Percentiles rank a stretch among this genome's conserved stretches.
These are phyloP conservation scores for Primulina eburnea DNA, from an alignment of 257 asterid species.

Conservation along the genomic window DNA sequence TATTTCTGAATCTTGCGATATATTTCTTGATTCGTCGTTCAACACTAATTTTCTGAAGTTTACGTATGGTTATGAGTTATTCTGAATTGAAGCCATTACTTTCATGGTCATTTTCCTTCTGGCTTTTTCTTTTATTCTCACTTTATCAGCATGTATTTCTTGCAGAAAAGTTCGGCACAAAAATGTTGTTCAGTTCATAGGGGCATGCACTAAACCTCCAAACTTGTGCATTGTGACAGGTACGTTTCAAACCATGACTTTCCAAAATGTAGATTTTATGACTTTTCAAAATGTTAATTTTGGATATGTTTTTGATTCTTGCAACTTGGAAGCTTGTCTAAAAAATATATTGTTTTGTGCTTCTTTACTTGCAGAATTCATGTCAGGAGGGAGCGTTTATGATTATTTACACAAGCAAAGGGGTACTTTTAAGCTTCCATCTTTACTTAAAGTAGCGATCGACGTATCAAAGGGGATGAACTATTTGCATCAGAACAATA, in stretches of 20 bases:
- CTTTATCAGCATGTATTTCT: slow-evolving; percentile 27
- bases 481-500: slow-evolving; percentile 96
- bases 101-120: neutral
- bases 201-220: slow-evolving; percentile 94
- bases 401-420: slow-evolving; percentile 91
- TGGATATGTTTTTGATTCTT: neutral
- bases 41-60: neutral
- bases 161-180: slow-evolving; percentile 97
- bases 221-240: slow-evolving; percentile 96
- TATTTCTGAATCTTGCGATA: slow-evolving; percentile 22
- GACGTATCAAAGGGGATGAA: slow-evolving; percentile 97
- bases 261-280: too few species aligned
- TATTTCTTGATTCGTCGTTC: slow-evolving; percentile 12
- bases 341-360: neutral
- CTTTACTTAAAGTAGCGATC: slow-evolving; percentile 83
- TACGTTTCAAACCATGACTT: slow-evolving; percentile 21
- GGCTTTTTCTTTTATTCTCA: neutral
- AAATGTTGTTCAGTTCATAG: slow-evolving; percentile 95
- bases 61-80: neutral
- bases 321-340: slow-evolving; percentile 8
- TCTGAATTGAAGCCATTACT: neutral
- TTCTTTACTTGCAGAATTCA: slow-evolving; percentile 58
- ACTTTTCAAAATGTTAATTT: neutral
- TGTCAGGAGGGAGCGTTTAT: slow-evolving; percentile 97
- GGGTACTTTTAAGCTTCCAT: slow-evolving; percentile 88